These are phyloP conservation scores for Gaeumannomyces sp. DNA, from an alignment of 2,329 filamentous ascomycete species.

Conservation along the genomic window DNA sequence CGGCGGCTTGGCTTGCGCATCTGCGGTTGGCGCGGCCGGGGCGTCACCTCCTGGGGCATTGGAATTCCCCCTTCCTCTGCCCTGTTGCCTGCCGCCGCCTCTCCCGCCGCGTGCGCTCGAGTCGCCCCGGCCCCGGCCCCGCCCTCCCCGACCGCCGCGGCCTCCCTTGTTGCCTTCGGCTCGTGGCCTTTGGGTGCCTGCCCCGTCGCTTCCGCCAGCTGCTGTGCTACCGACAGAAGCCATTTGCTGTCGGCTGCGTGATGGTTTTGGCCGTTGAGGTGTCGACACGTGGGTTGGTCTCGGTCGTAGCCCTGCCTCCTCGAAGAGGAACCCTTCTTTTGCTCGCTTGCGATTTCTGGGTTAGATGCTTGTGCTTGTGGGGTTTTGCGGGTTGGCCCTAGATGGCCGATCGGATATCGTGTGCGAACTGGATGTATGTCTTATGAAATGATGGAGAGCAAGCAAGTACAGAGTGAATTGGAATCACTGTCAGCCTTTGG, in stretches of 20 bases:
- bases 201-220: slow-evolving; percentile 7
- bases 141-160: slow-evolving; percentile 36
- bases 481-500: no score
- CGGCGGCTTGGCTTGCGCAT: slow-evolving; percentile 10
- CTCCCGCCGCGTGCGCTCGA: slow-evolving; percentile 28
- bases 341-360: not conserved
- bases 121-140: slow-evolving; percentile 24
- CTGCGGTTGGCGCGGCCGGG: not conserved
- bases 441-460: not conserved
- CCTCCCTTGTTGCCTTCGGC: slow-evolving; percentile 32
- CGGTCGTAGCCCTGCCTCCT: not conserved
- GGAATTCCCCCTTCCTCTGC: not conserved
- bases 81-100: slow-evolving; percentile 15
- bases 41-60: not conserved
- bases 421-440: not conserved
- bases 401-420: not conserved
- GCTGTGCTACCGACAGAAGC: slow-evolving; percentile 9
- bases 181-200: slow-evolving; percentile 17
- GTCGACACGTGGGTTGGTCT: not conserved
- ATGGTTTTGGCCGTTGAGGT: not conserved
- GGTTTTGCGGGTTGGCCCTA: not conserved
- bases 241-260: slow-evolving; percentile 9
- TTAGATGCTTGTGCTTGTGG: no score
- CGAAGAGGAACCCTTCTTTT: not conserved
- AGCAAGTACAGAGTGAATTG: not conserved